A percentile compares a stretch with the other conserved stretches of the same genome.
Conservation (phyloP, 202 grass and related monocot genomes). For the Carex sylvatica region DNA sequence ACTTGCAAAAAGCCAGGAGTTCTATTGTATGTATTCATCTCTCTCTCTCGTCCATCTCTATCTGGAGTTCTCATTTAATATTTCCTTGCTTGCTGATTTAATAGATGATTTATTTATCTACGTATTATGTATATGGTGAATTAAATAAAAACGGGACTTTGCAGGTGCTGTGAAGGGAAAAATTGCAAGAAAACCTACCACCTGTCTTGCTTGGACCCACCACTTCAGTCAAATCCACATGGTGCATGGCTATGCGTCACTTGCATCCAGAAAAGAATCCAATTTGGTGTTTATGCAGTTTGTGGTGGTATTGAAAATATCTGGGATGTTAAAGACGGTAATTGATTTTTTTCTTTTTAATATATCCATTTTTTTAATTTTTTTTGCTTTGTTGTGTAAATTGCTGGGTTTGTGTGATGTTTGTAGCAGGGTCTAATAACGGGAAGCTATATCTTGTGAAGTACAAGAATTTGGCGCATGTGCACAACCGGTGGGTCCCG, state of each 20-base stretch:
- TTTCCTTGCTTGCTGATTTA: constrained; percentile 3
- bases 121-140: constrained; percentile 9
- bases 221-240: constrained; percentile 41
- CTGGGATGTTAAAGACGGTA: constrained; percentile 89
- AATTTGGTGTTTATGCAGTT: constrained; percentile 58
- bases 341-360: background rate
- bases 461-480: constrained; percentile 81
- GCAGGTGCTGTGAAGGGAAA: constrained; percentile 69
- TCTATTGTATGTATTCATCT: constrained; percentile 36
- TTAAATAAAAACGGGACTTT: constrained; percentile 7
- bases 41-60: constrained; percentile 6
- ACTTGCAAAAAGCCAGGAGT: constrained; percentile 35
- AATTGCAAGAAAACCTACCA: constrained; percentile 60
- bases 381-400: background rate
- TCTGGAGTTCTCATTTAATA: background rate
- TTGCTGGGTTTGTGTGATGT: constrained; percentile 4
- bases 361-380: background rate
- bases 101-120: constrained; percentile 7
- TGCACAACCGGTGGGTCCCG: constrained; percentile 76
- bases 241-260: constrained; percentile 64
- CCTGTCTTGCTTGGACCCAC: constrained; percentile 68
- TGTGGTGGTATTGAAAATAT: constrained; percentile 67
- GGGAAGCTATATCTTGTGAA: constrained; percentile 75
- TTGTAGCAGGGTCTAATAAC: constrained; percentile 39
- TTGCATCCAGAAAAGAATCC: constrained; percentile 67